Evolutionary conservation across 768 basidiomycete species (phyloP).

Genomic region (Royoungia palumana): DNA sequence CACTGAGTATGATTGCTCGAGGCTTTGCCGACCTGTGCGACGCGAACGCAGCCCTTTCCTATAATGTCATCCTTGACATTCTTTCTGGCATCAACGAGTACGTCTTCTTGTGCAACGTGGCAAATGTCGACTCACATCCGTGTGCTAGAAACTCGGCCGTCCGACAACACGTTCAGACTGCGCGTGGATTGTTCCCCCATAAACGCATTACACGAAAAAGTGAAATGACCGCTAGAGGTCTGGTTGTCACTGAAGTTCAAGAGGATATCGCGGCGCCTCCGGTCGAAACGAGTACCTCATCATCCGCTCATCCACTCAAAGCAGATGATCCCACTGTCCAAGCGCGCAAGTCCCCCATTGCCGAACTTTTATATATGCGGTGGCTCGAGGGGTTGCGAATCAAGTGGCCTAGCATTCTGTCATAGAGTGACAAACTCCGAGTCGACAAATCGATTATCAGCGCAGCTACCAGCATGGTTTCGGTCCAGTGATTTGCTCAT

Average conservation of each 20-base stretch:
- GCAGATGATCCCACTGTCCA: slow-evolving; percentile 40
- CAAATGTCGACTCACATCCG: slow-evolving; percentile 4
- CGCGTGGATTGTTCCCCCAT: slow-evolving; percentile 79
- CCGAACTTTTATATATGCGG: slow-evolving; percentile 93
- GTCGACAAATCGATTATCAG: background rate
- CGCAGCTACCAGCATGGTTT: background rate
- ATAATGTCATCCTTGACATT: slow-evolving; percentile 85
- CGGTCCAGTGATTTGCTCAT: background rate
- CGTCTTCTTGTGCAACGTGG: slow-evolving; percentile 30
- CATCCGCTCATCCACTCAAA: slow-evolving; percentile 30
- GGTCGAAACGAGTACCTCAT: slow-evolving; percentile 30
- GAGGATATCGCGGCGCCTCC: slow-evolving; percentile 62
- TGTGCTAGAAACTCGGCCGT: slow-evolving; percentile 65
- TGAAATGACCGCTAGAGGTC: slow-evolving; percentile 80
- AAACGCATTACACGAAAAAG: slow-evolving; percentile 74
- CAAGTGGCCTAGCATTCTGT: slow-evolving; percentile 80
- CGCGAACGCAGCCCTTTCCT: slow-evolving; percentile 80
- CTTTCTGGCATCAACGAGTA: slow-evolving; percentile 90
- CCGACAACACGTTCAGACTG: slow-evolving; percentile 77
- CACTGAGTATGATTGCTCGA: slow-evolving; percentile 82
- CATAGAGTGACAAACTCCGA: slow-evolving; percentile 8
- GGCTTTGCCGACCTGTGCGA: slow-evolving; percentile 87
- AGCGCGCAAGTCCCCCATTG: slow-evolving; percentile 79
- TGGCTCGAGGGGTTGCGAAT: slow-evolving; percentile 92
- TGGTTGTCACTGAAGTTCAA: slow-evolving; percentile 79